Conservation (phyloP, 768 basidiomycete species). For the Cystobasidium tubakii region DNA sequence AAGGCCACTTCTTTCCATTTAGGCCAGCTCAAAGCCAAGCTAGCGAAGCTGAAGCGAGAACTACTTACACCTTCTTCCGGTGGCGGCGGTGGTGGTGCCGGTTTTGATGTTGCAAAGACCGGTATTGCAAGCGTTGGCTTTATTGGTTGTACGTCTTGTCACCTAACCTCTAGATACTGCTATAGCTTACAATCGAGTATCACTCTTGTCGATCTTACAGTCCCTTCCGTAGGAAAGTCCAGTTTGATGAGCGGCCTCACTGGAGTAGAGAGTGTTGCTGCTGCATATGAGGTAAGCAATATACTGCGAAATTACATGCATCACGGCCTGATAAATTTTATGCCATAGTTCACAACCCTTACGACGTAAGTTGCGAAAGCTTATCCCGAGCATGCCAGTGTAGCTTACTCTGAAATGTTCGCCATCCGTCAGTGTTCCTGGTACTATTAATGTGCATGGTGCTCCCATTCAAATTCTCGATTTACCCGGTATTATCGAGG, state of each 20-base stretch:
- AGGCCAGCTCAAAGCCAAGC: slow-evolving; percentile 57
- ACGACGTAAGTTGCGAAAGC: slow-evolving; percentile 34
- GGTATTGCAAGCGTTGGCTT: slow-evolving; percentile 76
- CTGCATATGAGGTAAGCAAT: slow-evolving; percentile 47
- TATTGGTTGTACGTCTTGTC: slow-evolving; percentile 71
- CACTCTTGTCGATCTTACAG: slow-evolving; percentile 46
- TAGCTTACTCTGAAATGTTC: neutral
- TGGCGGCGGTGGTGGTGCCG: slow-evolving; percentile 77
- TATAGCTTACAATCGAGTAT: no score
- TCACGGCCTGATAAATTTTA: no score
- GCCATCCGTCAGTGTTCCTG: slow-evolving; percentile 72
- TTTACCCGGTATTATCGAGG: slow-evolving; percentile 84
- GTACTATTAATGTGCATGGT: slow-evolving; percentile 87
- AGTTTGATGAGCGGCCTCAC: slow-evolving; percentile 79
- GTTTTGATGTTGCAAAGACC: slow-evolving; percentile 97
- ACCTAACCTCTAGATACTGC: slow-evolving; percentile 29
- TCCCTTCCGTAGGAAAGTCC: slow-evolving; percentile 93
- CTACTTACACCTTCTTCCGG: slow-evolving; percentile 71
- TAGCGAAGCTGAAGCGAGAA: slow-evolving; percentile 92
- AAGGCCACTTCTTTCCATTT: slow-evolving; percentile 48
- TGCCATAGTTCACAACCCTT: slow-evolving; percentile 84
- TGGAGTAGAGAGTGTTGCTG: slow-evolving; percentile 91
- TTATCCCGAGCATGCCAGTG: slow-evolving; percentile 54
- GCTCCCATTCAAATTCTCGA: slow-evolving; percentile 79
- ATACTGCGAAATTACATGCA: no score